Conservation (phyloP, 805 yeast genomes). For the Komagataella kurtzmanii region DNA sequence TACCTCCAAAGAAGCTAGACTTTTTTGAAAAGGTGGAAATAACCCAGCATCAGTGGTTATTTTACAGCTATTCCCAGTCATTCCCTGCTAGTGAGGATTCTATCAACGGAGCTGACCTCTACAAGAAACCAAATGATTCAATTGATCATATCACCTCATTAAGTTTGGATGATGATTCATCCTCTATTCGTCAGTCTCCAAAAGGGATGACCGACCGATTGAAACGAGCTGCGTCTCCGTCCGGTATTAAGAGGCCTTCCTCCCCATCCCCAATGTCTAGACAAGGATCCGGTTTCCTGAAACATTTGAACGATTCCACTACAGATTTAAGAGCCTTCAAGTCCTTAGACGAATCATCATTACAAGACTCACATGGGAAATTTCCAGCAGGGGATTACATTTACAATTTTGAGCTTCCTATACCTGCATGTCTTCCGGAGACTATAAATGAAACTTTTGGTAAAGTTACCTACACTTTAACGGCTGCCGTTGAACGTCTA, state of each 20-base stretch:
- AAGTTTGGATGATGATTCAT: slow-evolving; percentile 13
- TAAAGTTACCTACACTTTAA: slow-evolving; percentile 53
- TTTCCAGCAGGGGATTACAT: slow-evolving; percentile 86
- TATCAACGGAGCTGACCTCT: slow-evolving; percentile 36
- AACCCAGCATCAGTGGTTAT: slow-evolving; percentile 84
- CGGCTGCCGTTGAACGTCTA: slow-evolving; percentile 55
- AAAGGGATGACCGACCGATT: neutral
- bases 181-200: neutral
- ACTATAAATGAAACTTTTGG: slow-evolving; percentile 72
- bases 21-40: slow-evolving; percentile 53
- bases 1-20: slow-evolving; percentile 74
- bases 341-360: slow-evolving; percentile 8
- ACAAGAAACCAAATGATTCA: slow-evolving; percentile 15
- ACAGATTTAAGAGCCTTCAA: slow-evolving; percentile 10
- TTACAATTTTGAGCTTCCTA: slow-evolving; percentile 82
- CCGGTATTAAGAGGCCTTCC: slow-evolving; percentile 9
- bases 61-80: slow-evolving; percentile 33
- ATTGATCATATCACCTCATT: slow-evolving; percentile 21
- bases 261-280: slow-evolving; percentile 9
- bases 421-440: slow-evolving; percentile 77
- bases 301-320: slow-evolving; percentile 1
- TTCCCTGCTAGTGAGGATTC: slow-evolving; percentile 13
- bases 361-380: slow-evolving; percentile 14
- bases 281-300: neutral
- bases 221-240: neutral